These are phyloP conservation scores for Phaffomyces thermotolerans DNA, from an alignment of 805 yeast genomes.

Conservation along the genomic window DNA sequence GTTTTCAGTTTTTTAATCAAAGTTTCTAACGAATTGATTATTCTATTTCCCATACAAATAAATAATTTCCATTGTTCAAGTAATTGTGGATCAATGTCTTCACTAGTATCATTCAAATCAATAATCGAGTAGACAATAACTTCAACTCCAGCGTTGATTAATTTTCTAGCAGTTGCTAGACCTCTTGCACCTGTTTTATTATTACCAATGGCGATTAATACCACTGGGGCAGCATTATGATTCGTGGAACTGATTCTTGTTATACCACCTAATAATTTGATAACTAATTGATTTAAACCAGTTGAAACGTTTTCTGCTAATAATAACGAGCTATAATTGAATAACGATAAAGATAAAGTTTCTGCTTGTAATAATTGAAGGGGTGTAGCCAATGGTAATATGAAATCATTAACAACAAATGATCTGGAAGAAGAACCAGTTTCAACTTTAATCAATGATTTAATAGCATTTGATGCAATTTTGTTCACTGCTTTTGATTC, in stretches of 20 bases:
- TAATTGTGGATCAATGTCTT: conserved; percentile 24
- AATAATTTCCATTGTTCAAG: conserved; percentile 48
- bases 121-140: conserved; percentile 35
- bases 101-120: conserved; percentile 2
- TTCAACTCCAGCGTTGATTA: conserved; percentile 65
- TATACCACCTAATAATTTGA: conserved; percentile 61
- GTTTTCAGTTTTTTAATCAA: conserved; percentile 30
- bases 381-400: conserved; percentile 61
- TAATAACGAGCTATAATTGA: conserved; percentile 30
- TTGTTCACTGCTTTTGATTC: neutral
- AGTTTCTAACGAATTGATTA: conserved; percentile 26
- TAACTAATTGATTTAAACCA: conserved; percentile 52
- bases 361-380: conserved; percentile 76
- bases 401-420: conserved; percentile 16
- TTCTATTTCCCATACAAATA: conserved; percentile 47
- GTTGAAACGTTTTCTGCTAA: conserved; percentile 63
- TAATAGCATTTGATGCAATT: neutral
- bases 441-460: neutral
- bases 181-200: conserved; percentile 70
- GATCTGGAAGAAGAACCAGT: conserved; percentile 5
- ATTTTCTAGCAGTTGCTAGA: conserved; percentile 70
- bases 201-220: conserved; percentile 43
- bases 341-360: conserved; percentile 46
- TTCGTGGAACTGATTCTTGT: conserved; percentile 56
- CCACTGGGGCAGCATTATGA: conserved; percentile 71